Evolutionary conservation across 495 filamentous ascomycete species (phyloP), one percentile per base, ranked within the genome.

Genomic region (Annulohypoxylon maeteangense): DNA sequence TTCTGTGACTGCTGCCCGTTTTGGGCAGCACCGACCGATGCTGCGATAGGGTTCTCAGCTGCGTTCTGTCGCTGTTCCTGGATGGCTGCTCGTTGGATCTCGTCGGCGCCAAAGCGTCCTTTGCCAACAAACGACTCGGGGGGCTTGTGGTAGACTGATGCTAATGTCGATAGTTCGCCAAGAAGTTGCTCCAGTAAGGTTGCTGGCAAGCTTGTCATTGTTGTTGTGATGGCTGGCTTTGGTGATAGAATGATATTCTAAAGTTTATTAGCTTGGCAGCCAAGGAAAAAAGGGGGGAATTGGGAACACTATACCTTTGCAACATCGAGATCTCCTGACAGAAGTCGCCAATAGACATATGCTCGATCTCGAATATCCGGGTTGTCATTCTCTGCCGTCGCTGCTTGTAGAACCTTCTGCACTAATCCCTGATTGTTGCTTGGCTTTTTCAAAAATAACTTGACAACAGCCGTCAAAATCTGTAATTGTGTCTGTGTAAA

Each of bases 121-220:
- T 97, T 92, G 72, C 95, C 96, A 62, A 98, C 90, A 82, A 99
- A 98, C 4, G 93, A 93, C 82, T 95, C 93, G 38, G 95, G 93
- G 14, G 94, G 94, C 81, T 97, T 98, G 86, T 98, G 95, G 81
- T 99, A 99, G n/a, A 99, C 95, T 11, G 95, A 98, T 1, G 95
- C 93, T 20, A 99, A 88, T 11, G 96, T 97, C n/a, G 94, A 97
- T 12, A 99, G 88, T 79, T 98, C 94, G 4, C 84, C 85, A 11
- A 98, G 88, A 3, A 99, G 89, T 71, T 93, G 88, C 31, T 98
- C 94, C 16, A 99, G 90, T 6, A 98, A 87, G 7, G 87, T 79
- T 18, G 91, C 87, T 1, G 96, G 94, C 18, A 98, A 87, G 56
- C 92, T 93, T 70, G 90, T 91, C 78, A 97, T 96, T 11, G 95